These are phyloP conservation scores for Xylariaceae sp. DNA, from an alignment of 2,329 filamentous ascomycete species.

Conservation along the genomic window DNA sequence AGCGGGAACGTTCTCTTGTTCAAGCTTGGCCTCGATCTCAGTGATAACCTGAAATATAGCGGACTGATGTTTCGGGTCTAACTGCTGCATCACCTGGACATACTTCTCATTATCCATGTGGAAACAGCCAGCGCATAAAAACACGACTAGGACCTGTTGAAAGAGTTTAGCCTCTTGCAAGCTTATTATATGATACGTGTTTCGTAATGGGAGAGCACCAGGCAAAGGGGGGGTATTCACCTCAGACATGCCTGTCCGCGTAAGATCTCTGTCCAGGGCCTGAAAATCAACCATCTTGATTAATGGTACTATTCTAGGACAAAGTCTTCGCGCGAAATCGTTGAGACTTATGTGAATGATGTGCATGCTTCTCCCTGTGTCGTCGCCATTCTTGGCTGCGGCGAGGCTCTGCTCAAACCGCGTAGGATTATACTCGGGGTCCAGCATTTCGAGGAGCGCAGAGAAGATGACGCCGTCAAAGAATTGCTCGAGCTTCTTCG, in stretches of 20 bases:
- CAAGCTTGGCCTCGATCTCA: slow-evolving; percentile 26
- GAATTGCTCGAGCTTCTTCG: slow-evolving; percentile 47
- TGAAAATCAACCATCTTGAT: slow-evolving; percentile 52
- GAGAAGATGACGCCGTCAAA: slow-evolving; percentile 51
- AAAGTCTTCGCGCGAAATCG: slow-evolving; percentile 50
- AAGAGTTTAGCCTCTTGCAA: slow-evolving; percentile 13
- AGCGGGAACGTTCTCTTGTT: slow-evolving; percentile 34
- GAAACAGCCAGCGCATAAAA: slow-evolving; percentile 23
- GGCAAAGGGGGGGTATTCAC: slow-evolving; percentile 11
- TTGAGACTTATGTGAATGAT: slow-evolving; percentile 50
- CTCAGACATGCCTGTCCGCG: slow-evolving; percentile 48
- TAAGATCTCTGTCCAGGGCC: slow-evolving; percentile 51
- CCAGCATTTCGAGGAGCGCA: slow-evolving; percentile 52
- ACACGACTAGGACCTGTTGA: slow-evolving; percentile 24
- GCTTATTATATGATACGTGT: neutral
- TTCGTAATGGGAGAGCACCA: neutral
- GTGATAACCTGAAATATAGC: slow-evolving; percentile 36
- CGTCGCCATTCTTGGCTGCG: slow-evolving; percentile 40
- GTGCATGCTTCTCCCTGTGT: slow-evolving; percentile 45
- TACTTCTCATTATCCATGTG: slow-evolving; percentile 24
- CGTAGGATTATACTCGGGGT: slow-evolving; percentile 49
- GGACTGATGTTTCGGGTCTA: slow-evolving; percentile 22
- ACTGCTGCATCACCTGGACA: slow-evolving; percentile 17
- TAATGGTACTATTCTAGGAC: slow-evolving; percentile 46
- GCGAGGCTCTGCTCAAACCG: slow-evolving; percentile 44